Evolutionary conservation across 352 stramenopile genomes (phyloP), one percentile per base, ranked within the genome.

Genomic region (Globisporangium polare): DNA sequence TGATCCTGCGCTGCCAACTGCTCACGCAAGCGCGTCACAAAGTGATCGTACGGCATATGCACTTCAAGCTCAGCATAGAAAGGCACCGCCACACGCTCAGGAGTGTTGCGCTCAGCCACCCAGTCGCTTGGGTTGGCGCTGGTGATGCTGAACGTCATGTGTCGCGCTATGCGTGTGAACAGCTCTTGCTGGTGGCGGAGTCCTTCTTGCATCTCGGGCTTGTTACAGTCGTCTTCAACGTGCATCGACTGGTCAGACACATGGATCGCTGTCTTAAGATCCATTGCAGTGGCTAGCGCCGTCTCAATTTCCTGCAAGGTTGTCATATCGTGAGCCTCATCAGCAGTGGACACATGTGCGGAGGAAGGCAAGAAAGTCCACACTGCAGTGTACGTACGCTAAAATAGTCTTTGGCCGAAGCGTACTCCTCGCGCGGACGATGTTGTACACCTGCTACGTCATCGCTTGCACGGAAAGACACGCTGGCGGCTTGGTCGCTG

Each of bases 1-100:
- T 80, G 70, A 26, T 80, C 73, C 37, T 60, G 75, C 8, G 62
- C 55, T 20, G 53, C 12, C 17, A 77, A 31, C 31, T 78, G 63
- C 15, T 63, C 47, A 5, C 39, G 45, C 29, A 80, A 27, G 1
- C 62, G 62, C 15, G 50, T 31, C 29, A 62, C 20, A 29, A 78
- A 65, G n/a, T 59, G 58, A 5, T 50, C 45, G 17, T 51, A 59
- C 33, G 65, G 42, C 31, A 71, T 9, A 15, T 63, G 64, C n/a
- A 8, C 41, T 5, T 67, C 67, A 4, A 35, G n/a, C 13, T 53
- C 42, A 3, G 33, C 42, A 22, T 24, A 22, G 18, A 26, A 33
- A 39, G 33, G 22, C 13, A 55, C 46, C 18, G 22, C 17, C 56
- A 63, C 62, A 29, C 56, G 17, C 27, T 46, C 13, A 9, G 27